Evolutionary conservation across 306 rosid genomes (phyloP).

Genomic region (Delonix regia): DNA sequence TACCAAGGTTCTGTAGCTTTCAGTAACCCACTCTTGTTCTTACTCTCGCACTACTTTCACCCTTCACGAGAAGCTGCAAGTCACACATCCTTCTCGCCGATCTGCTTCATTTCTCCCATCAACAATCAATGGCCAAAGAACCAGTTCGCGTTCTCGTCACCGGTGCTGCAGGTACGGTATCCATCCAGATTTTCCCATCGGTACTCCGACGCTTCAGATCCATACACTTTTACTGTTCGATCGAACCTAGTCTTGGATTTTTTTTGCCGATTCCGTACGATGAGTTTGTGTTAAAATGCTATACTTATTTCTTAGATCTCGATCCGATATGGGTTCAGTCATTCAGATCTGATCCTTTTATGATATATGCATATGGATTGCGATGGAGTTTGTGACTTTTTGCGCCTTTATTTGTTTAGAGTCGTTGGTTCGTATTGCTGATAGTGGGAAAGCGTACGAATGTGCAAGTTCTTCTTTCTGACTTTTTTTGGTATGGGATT

Average conservation of each 20-base stretch:
- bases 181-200: neutral
- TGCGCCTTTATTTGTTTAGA: neutral
- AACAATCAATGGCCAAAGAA: constrained; percentile 64
- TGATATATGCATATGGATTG: neutral
- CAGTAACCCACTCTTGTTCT: neutral
- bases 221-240: constrained; percentile 28
- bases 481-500: neutral
- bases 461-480: neutral
- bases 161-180: constrained; percentile 78
- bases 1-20: neutral
- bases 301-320: constrained; percentile 23
- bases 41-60: neutral
- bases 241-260: neutral
- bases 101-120: constrained; percentile 30
- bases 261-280: neutral
- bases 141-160: constrained; percentile 90
- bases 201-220: neutral
- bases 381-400: neutral
- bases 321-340: neutral
- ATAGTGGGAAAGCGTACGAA: neutral
- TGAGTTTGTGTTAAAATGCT: constrained; percentile 15
- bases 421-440: neutral
- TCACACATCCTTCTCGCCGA: neutral
- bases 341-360: constrained; percentile 38
- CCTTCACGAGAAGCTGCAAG: neutral